Base-by-base conservation (phyloP, 768 basidiomycete species). In the Lanmaoa rubissima region DNA sequence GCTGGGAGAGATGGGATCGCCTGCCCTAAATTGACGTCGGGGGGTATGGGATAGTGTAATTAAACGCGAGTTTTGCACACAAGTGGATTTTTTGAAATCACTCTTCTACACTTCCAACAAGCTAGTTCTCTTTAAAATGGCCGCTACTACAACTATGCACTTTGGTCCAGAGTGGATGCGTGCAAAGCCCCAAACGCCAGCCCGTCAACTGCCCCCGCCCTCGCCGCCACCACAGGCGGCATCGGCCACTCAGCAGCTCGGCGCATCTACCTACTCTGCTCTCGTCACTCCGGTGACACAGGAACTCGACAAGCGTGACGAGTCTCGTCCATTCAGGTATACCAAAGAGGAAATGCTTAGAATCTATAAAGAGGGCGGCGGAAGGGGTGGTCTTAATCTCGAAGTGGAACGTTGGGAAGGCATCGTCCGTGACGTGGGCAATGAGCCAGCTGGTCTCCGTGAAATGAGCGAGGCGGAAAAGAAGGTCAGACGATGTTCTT, bases 111-210 rank as follows among this genome's bases (percentile, higher is more conserved):
- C 21, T 28, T 31, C 34, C 43, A 51, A 48, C 56, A 48, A 45
- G 26, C 59, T 24, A 43, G 46, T 39, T 43, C 32, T 49, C 32
- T 43, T 48, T 56, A 76, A 74, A 76, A 80, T 80, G 80, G 70
- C 80, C 45, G 21, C 21, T 24, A 69, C 88, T 60, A 79, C 81
- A 28, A 86, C 89, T 12, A 88, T 93, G 84, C 91, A 92, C 72
- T 93, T 93, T 78, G 91, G 90, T 67, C 91, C 91, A 46, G 91
- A 93, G 75, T 93, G 91, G 91, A 92, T 93, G 91, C 85, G 91
- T 66, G 82, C 85, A 62, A 92, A 92, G 76, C 83, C 82, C 59
- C 82, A 83, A 55, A 72, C 79, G 45, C 71, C 80, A 44, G 68
- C 79, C 59, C 83, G 79, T 67, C 73, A 78, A 42, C 85, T 79